Evolutionary conservation across 1,284 basidiomycete genomes (phyloP), one percentile per base, ranked within the genome.

Genomic region (Leccinum glutinopallens): DNA sequence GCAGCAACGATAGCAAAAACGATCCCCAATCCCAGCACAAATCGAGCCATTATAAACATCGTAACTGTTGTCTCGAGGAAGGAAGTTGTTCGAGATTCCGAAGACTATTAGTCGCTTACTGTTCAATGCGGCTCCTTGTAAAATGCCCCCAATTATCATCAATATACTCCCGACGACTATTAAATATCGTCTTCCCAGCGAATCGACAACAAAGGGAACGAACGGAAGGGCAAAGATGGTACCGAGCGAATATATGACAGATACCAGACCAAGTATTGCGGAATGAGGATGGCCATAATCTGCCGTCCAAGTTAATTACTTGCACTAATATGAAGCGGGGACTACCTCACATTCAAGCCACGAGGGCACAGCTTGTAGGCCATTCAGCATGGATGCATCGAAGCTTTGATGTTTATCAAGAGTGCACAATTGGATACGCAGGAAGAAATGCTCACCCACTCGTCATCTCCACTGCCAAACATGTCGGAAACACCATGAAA

Each of bases 381-480:
- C 64, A 63, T 63, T 72, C 8, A 68, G 2, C 63, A 71, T 66
- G 22, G 69, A 63, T 9, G 56, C 13, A 5, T 71, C 67, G 5
- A 71, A 71, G 1, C 70, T 72, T 61, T 6, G 17, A 32, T 0
- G 1, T 0, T 15, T 32, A 10, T 71, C 46, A 70, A 49, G 15
- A 49, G 10, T 25, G 35, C 17, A 41, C 2, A 19, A 4, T 3
- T 13, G 17, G 7, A 46, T 10, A 9, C 1, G 32, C 5, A 22
- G 79, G 9, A 80, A 81, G 29, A 37, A 29, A 51, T 22, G 73
- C 82, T 66, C 65, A 82, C 84, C 85, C 85, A 71, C 81, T 84
- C 1, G 85, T 87, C 83, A 86, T 85, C 70, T 87, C 85, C 17
- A 86, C 85, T 22, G 84, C 85, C 43, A 87, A 81, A 70, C 84